Percentiles rank a stretch among this genome's conserved stretches.
phyloP scores from a whole-genome alignment of 2,329 filamentous ascomycete species.

The Orbilia brochopaga region DNA sequence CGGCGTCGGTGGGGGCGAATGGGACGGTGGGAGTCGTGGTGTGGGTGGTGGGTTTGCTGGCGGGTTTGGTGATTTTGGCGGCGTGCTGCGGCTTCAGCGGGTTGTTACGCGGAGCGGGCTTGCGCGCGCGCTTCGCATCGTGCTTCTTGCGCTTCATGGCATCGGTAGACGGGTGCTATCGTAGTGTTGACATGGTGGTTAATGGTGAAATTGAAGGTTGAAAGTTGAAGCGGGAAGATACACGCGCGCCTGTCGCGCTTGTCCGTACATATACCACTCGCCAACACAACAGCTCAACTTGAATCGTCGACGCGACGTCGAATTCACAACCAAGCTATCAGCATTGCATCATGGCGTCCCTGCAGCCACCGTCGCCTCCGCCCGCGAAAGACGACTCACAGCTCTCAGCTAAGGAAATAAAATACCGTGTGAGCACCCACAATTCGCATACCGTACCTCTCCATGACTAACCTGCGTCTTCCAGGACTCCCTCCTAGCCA shows the following conservation, averaged over 20 bases:
- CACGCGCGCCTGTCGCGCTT: not conserved
- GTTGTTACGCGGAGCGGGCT: conserved; percentile 14
- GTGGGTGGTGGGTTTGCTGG: conserved; percentile 17
- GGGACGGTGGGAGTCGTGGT: conserved; percentile 61
- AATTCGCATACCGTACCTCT: too few species aligned
- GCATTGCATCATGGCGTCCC: conserved; percentile 22
- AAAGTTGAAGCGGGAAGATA: not conserved
- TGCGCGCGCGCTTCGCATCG: conserved; percentile 10
- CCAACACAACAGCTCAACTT: conserved; percentile 5
- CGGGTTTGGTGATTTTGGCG: conserved; percentile 37
- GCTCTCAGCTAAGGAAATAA: conserved; percentile 30
- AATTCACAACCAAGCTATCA: too few species aligned
- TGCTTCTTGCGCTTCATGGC: conserved; percentile 47
- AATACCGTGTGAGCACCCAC: conserved; percentile 42
- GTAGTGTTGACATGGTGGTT: not conserved
- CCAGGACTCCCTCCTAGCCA: conserved; percentile 60
- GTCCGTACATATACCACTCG: conserved; percentile 3
- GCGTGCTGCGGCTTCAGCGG: conserved; percentile 33
- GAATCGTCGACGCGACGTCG: too few species aligned
- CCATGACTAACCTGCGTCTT: too few species aligned
- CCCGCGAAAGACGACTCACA: conserved; percentile 4
- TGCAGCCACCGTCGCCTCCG: conserved; percentile 8
- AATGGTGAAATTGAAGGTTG: not conserved
- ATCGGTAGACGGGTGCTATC: conserved; percentile 1
- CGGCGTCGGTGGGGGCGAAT: conserved; percentile 70